Evolutionary conservation across 2,329 filamentous ascomycete genomes (phyloP).

Genomic region (Aspergillus fischeri): DNA sequence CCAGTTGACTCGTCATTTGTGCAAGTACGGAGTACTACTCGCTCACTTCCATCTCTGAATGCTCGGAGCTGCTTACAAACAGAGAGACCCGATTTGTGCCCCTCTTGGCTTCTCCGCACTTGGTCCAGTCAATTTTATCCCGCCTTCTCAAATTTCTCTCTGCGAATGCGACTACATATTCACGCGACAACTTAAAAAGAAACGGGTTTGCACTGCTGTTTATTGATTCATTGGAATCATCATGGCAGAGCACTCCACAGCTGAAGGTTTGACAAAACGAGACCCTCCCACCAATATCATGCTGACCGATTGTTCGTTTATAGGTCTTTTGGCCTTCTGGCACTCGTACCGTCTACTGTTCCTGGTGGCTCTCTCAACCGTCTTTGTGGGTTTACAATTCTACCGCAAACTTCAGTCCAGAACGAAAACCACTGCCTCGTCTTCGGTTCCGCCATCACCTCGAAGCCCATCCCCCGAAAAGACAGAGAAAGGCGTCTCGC

Average conservation of each 20-base stretch:
- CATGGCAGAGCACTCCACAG: constrained; percentile 8
- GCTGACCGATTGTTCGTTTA: background rate
- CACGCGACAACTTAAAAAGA: background rate
- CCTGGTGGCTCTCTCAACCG: constrained; percentile 36
- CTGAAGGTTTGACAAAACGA: constrained; percentile 5
- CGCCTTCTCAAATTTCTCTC: background rate
- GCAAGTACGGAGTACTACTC: background rate
- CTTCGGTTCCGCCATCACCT: constrained; percentile 29
- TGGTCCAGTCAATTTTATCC: background rate
- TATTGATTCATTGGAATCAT: background rate
- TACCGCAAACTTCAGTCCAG: constrained; percentile 21
- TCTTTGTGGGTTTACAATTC: constrained; percentile 29
- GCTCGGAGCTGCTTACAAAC: background rate
- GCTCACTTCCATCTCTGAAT: background rate
- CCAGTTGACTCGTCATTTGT: background rate
- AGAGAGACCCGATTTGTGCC: background rate
- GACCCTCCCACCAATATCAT: background rate
- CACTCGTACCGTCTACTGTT: constrained; percentile 46
- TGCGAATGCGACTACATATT: background rate
- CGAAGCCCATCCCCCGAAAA: constrained; percentile 26
- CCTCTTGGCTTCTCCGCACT: background rate
- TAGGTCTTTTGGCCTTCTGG: constrained; percentile 43
- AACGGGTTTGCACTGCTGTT: background rate
- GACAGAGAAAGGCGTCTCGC: constrained; percentile 7
- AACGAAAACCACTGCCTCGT: constrained; percentile 25